phyloP scores from a whole-genome alignment of 164 flowering plant genomes.

The Macadamia tetraphylla region DNA sequence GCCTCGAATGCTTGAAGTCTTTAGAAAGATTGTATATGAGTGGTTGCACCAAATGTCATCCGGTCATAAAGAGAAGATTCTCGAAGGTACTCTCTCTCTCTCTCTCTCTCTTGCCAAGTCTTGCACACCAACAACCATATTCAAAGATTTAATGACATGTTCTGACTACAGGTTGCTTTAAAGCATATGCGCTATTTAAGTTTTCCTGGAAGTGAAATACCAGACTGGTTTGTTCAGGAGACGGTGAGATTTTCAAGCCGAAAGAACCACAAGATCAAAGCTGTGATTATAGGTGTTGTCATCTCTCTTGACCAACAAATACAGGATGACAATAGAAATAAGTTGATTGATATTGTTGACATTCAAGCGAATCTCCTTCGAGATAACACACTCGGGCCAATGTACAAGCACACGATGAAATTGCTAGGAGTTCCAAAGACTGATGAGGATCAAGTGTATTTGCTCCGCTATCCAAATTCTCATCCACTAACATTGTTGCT shows the following conservation, averaged over 20 bases:
- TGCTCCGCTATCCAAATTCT: background rate
- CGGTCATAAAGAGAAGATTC: conserved; percentile 20
- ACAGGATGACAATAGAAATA: conserved; percentile 12
- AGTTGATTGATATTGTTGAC: conserved; percentile 22
- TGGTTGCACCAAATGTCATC: conserved; percentile 26
- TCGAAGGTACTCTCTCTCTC: conserved; percentile 19
- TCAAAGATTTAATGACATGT: background rate
- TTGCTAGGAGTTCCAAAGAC: conserved; percentile 31
- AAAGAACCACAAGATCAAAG: conserved; percentile 22
- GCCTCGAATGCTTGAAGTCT: conserved; percentile 40
- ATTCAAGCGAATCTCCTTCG: conserved; percentile 29
- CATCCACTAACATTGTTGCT: conserved; percentile 20
- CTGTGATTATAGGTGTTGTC: conserved; percentile 30
- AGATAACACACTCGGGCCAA: background rate
- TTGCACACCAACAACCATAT: too few relatives aligned
- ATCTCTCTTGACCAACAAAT: conserved; percentile 24
- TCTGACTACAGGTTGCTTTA: conserved; percentile 16
- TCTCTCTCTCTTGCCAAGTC: background rate
- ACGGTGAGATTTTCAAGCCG: conserved; percentile 9
- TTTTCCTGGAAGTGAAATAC: conserved; percentile 37
- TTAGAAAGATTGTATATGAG: conserved; percentile 29
- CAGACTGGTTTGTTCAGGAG: conserved; percentile 30
- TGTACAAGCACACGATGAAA: conserved; percentile 12
- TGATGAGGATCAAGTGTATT: conserved; percentile 24
- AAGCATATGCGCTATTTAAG: conserved; percentile 22